Evolutionary conservation across 225 moss, liverwort and hornwort genomes (phyloP), one percentile per base, ranked within the genome.

Genomic region (Polytrichum formosum): DNA sequence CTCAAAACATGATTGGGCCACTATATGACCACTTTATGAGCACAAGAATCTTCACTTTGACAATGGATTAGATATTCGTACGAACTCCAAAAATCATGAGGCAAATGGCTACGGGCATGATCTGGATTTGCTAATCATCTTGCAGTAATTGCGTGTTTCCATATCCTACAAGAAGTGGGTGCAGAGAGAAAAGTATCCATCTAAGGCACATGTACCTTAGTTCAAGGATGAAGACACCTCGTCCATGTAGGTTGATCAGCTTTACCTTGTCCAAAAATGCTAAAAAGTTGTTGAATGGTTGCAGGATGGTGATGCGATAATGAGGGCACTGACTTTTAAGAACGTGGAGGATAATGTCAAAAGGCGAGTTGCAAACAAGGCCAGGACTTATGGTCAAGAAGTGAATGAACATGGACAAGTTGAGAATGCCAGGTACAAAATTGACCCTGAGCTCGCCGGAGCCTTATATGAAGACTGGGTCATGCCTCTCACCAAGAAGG

Each of bases 401-500:
- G 81, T 98, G 55, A 81, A 78, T 53, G 75, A 82, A 53, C 76
- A 85, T 21, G 91, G 90, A 35, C 75, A 75, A 59, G 70, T 83
- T 61, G 71, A 71, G 23, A 79, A 82, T 7, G 75, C 91, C 10
- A 86, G 75, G 56, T 88, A 88, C 69, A 94, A 92, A 78, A 91
- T 94, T n/a, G 85, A 91, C 33, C 98, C 94, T 20, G 88, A 86
- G 70, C 75, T 94, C 26, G 87, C 90, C 3, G 98, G 90, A 3
- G 81, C 88, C 28, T 91, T 98, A 6, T 98, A 98, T 22, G 84
- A 90, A 74, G 91, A 98, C 27, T 98, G 94, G 94, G 94, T 98
- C 9, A 94, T 98, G 98, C 98, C 94, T 70, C 80, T 98, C 19
- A 98, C 98, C 22, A 98, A 98, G 81, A 85, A 94, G 69, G 97